phyloP scores from a whole-genome alignment of 345 rosid species.

The Linum trigynum region DNA sequence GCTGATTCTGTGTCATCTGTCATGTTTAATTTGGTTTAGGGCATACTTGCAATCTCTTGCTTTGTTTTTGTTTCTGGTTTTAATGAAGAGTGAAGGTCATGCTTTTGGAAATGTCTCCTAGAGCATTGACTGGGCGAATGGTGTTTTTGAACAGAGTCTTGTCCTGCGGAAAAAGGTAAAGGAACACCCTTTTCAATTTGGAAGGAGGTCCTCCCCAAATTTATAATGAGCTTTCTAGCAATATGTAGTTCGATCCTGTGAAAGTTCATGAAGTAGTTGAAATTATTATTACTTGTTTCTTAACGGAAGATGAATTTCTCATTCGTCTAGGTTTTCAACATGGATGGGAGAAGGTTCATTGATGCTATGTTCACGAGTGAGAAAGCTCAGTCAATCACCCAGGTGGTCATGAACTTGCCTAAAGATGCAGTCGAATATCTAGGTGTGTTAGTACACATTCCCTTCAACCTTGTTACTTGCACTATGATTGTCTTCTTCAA shows the following conservation, averaged over 20 bases:
- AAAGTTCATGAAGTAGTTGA: neutral
- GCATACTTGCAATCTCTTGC: neutral
- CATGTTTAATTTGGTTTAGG: neutral
- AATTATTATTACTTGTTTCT: conserved; percentile 9
- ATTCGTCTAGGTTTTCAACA: conserved; percentile 54
- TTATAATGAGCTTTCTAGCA: neutral
- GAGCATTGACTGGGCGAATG: neutral
- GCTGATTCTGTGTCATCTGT: neutral
- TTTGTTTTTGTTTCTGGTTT: neutral
- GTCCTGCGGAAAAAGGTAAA: no score
- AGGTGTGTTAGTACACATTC: conserved; percentile 30
- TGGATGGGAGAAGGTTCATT: conserved; percentile 88
- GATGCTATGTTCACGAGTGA: conserved; percentile 61
- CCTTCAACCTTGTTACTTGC: neutral
- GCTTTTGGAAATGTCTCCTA: no score
- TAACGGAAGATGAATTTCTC: neutral
- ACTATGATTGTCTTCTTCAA: neutral
- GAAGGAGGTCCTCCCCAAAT: no score
- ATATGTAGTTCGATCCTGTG: neutral
- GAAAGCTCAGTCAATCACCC: conserved; percentile 56
- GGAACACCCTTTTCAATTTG: no score
- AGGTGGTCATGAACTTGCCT: conserved; percentile 83
- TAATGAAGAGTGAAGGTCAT: neutral
- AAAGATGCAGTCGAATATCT: conserved; percentile 71
- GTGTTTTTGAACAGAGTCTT: neutral